A percentile compares a stretch with the other conserved stretches of the same genome.
Conservation (phyloP, 306 rosid species). For the Trichosanthes truncata region DNA sequence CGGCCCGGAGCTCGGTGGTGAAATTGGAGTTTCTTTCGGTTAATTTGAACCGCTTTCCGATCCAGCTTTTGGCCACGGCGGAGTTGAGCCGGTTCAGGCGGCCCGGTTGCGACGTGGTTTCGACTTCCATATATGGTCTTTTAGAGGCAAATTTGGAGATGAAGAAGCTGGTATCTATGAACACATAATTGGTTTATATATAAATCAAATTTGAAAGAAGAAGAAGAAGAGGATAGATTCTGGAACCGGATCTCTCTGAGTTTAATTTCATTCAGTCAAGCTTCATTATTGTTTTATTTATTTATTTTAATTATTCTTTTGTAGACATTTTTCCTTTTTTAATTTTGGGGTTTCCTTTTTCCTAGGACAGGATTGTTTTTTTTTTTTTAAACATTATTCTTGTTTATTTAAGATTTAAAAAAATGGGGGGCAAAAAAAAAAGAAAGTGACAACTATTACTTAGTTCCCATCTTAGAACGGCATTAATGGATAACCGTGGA, state of each 20-base stretch:
- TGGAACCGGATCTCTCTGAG: background rate
- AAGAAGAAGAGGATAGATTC: background rate
- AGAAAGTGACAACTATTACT: background rate
- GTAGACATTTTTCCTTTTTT: background rate
- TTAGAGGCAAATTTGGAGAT: background rate
- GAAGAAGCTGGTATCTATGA: background rate
- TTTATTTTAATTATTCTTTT: background rate
- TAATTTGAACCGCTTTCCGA: slow-evolving; percentile 72
- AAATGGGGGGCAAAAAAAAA: no score
- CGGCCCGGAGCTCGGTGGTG: slow-evolving; percentile 98
- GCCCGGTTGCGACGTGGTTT: slow-evolving; percentile 24
- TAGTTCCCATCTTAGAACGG: background rate
- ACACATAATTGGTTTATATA: background rate
- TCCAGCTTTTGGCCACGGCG: slow-evolving; percentile 34
- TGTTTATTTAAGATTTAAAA: background rate
- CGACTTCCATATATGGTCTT: slow-evolving; percentile 21
- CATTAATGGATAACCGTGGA: background rate
- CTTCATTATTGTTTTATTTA: background rate
- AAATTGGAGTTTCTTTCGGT: slow-evolving; percentile 65
- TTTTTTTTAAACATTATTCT: background rate
- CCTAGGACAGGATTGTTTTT: background rate
- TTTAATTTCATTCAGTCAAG: background rate
- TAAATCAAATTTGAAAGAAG: background rate
- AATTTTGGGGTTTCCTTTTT: background rate
- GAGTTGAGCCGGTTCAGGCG: slow-evolving; percentile 48